Conservation (phyloP, 176 grass and related monocot genomes). For the Otatea glauca region DNA sequence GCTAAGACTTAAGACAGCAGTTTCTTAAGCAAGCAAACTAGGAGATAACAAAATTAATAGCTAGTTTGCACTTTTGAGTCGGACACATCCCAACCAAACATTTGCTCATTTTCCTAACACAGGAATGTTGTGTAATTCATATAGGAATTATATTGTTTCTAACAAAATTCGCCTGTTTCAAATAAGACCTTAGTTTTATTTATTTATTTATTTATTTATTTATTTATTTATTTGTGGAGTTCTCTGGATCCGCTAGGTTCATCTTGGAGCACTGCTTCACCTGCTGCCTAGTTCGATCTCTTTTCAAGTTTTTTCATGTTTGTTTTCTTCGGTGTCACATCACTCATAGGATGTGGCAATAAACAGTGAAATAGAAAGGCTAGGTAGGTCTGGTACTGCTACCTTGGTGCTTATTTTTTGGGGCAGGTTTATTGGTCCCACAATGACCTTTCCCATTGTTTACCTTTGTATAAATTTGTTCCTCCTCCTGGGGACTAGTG, state of each 20-base stretch:
- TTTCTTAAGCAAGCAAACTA: not conserved
- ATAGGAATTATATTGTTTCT: not conserved
- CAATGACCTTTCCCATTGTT: conserved; percentile 49
- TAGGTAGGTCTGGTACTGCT: conserved; percentile 48
- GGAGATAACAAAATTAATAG: not conserved
- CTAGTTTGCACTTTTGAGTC: not conserved
- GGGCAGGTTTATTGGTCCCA: conserved; percentile 38
- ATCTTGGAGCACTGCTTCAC: not conserved
- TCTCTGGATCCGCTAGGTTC: not conserved
- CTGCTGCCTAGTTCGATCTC: conserved; percentile 40
- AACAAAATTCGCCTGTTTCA: not conserved
- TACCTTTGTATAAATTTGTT: conserved; percentile 14
- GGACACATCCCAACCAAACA: not conserved
- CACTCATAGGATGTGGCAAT: conserved; percentile 35
- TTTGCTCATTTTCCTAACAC: not conserved
- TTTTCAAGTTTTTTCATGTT: conserved; percentile 46
- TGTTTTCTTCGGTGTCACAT: conserved; percentile 52
- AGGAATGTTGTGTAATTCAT: not conserved
- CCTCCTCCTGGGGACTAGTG: conserved; percentile 33
- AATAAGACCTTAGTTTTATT: not conserved
- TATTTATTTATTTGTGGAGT: too few species aligned
- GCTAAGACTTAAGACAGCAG: not conserved
- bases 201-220: too few species aligned
- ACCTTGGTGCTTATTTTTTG: conserved; percentile 37
- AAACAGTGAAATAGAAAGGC: conserved; percentile 49